Percentiles rank a stretch among this genome's conserved stretches.
Evolutionary conservation across 768 basidiomycete species (phyloP).

Genomic region (Favolaschia claudopus): DNA sequence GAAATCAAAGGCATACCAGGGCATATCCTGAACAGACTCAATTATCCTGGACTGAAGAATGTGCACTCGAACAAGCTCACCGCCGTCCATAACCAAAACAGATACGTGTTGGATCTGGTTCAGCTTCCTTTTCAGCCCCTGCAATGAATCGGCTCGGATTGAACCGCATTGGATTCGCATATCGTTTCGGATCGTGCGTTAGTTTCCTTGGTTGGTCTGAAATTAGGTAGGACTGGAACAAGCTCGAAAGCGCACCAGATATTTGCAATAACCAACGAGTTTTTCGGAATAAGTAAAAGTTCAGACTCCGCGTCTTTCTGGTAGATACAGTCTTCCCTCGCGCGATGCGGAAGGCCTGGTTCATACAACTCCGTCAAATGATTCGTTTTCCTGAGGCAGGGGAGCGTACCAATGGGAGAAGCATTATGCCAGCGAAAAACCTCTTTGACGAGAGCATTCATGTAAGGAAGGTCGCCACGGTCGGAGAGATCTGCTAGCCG

Average conservation of each 20-base stretch:
- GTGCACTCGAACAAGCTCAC: too few relatives aligned
- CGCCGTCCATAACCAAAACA: constrained; percentile 19
- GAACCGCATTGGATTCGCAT: constrained; percentile 19
- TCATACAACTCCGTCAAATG: too few relatives aligned
- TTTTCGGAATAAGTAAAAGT: constrained; percentile 12
- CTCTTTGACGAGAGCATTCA: constrained; percentile 29
- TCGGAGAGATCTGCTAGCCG: constrained; percentile 30
- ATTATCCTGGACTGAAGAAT: too few relatives aligned
- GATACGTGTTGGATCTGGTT: constrained; percentile 3
- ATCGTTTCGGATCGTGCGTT: constrained; percentile 22
- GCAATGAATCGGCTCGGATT: constrained; percentile 21
- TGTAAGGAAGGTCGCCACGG: constrained; percentile 20
- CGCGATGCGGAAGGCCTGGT: constrained; percentile 11
- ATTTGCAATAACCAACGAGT: constrained; percentile 9
- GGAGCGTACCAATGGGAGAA: constrained; percentile 23
- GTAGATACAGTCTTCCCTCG: constrained; percentile 15
- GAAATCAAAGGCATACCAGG: constrained; percentile 2
- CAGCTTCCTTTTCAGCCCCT: background rate
- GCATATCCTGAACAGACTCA: constrained; percentile 2
- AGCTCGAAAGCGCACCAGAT: constrained; percentile 1
- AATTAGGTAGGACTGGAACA: too few relatives aligned
- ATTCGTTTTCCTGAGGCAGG: too few relatives aligned
- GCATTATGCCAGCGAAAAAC: constrained; percentile 22
- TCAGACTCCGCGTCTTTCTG: background rate
- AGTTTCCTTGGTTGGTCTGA: too few relatives aligned